phyloP scores from a whole-genome alignment of 139 green algal species.

The Limnomonas spitsbergensis region DNA sequence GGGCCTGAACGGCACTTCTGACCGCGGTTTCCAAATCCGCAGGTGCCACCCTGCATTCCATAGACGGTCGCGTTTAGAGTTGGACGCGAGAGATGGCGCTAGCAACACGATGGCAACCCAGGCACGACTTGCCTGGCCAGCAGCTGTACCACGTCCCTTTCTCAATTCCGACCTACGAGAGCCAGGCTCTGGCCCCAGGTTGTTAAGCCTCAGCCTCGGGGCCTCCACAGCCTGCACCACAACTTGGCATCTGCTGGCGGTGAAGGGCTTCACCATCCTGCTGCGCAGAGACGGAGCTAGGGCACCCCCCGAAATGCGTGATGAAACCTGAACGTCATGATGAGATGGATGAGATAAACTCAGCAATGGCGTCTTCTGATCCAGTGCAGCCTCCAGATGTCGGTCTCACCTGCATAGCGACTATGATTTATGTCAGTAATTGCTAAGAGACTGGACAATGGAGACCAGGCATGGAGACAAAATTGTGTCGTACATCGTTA shows the following conservation, averaged over 20 bases:
- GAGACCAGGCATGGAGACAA: no score
- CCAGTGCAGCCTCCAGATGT: no score
- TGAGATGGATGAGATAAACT: no score
- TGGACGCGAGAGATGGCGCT: background rate
- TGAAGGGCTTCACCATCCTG: background rate
- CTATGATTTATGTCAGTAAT: no score
- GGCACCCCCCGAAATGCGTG: background rate
- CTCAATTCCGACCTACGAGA: conserved; percentile 70
- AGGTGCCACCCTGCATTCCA: conserved; percentile 76
- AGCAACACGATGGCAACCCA: background rate
- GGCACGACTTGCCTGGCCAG: conserved; percentile 72
- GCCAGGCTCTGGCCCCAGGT: conserved; percentile 83
- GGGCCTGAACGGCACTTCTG: conserved; percentile 91
- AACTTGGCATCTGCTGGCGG: background rate
- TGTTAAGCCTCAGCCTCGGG: conserved; percentile 81
- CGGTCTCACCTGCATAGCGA: no score
- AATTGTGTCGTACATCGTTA: no score
- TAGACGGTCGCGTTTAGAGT: background rate
- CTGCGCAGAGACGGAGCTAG: background rate
- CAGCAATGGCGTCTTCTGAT: no score
- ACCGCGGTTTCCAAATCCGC: conserved; percentile 93
- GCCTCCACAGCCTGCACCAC: conserved; percentile 61
- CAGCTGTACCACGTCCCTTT: conserved; percentile 90
- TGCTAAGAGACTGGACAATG: no score
- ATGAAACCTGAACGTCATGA: conserved; percentile 1